These are phyloP conservation scores for Calonectria fujianensis DNA, from an alignment of 2,329 filamentous ascomycete species.

Conservation along the genomic window DNA sequence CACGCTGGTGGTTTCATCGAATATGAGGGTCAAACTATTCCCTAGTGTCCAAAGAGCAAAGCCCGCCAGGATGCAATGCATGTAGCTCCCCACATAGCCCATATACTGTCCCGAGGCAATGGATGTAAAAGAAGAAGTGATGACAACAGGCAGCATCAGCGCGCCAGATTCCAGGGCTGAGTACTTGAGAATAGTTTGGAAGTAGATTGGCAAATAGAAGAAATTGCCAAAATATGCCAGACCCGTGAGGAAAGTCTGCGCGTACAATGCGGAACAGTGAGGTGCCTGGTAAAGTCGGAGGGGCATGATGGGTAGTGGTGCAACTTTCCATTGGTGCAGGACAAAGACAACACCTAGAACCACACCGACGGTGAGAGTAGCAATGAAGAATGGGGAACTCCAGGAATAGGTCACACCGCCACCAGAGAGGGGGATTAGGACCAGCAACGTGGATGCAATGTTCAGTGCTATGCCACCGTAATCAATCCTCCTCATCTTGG, in stretches of 20 bases:
- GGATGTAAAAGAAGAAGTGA: constrained; percentile 10
- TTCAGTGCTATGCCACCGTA: constrained; percentile 13
- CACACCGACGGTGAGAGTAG: not conserved
- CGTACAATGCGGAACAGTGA: constrained; percentile 7
- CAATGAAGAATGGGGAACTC: constrained; percentile 10
- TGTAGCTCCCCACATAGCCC: constrained; percentile 4
- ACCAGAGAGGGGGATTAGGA: constrained; percentile 5
- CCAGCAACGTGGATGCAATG: constrained; percentile 1
- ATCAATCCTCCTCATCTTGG: constrained; percentile 17
- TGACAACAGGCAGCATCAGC: constrained; percentile 19
- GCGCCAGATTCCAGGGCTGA: constrained; percentile 1
- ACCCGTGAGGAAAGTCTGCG: not conserved
- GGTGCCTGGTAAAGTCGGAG: constrained; percentile 1
- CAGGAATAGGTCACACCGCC: constrained; percentile 12
- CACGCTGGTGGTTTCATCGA: not conserved
- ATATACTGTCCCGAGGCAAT: constrained; percentile 9
- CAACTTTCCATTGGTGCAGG: constrained; percentile 16
- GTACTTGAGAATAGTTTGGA: constrained; percentile 18
- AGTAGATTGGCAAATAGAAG: constrained; percentile 16
- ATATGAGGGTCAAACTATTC: not conserved
- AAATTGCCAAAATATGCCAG: constrained; percentile 12
- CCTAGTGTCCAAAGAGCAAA: constrained; percentile 10
- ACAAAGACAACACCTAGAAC: constrained; percentile 5
- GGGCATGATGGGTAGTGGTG: constrained; percentile 10
- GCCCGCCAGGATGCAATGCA: not conserved